phyloP scores from a whole-genome alignment of 306 rosid genomes.

The Ziziphus jujuba region DNA sequence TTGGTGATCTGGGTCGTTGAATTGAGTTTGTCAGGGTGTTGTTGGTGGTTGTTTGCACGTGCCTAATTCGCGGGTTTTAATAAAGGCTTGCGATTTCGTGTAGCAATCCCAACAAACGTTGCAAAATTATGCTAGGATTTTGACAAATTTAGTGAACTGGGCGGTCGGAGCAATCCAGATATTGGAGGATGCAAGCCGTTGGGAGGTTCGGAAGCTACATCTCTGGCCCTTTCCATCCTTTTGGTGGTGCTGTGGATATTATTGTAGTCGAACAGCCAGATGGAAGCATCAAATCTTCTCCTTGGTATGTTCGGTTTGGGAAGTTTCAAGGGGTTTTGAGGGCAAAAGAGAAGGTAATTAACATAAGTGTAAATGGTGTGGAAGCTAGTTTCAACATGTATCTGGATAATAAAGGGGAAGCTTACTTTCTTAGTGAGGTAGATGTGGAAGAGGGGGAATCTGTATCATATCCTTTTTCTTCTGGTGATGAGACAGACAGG shows the following conservation, averaged over 20 bases:
- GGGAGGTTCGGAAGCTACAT: slow-evolving; percentile 80
- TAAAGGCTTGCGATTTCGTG: slow-evolving; percentile 15
- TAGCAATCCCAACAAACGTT: slow-evolving; percentile 14
- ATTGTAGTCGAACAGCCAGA: slow-evolving; percentile 83
- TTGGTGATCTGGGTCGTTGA: slow-evolving; percentile 24
- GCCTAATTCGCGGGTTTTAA: neutral
- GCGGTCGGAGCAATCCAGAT: slow-evolving; percentile 14
- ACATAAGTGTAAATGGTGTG: slow-evolving; percentile 64
- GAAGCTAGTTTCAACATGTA: slow-evolving; percentile 70
- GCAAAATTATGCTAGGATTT: slow-evolving; percentile 19
- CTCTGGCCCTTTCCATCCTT: slow-evolving; percentile 83
- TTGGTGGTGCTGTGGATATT: slow-evolving; percentile 97
- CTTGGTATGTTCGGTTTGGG: slow-evolving; percentile 90
- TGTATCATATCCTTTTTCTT: slow-evolving; percentile 31
- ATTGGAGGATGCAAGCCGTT: slow-evolving; percentile 75
- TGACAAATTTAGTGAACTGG: slow-evolving; percentile 12
- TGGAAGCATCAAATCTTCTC: slow-evolving; percentile 84
- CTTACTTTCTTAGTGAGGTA: slow-evolving; percentile 66
- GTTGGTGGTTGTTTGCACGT: neutral
- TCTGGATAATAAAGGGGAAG: slow-evolving; percentile 79
- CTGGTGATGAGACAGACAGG: slow-evolving; percentile 45
- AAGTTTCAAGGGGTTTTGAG: slow-evolving; percentile 93
- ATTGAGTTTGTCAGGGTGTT: slow-evolving; percentile 8
- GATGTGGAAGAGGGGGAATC: slow-evolving; percentile 50
- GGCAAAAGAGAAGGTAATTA: slow-evolving; percentile 64